Conservation (phyloP, 164 flowering plant species). For the Aristolochia contorta region DNA sequence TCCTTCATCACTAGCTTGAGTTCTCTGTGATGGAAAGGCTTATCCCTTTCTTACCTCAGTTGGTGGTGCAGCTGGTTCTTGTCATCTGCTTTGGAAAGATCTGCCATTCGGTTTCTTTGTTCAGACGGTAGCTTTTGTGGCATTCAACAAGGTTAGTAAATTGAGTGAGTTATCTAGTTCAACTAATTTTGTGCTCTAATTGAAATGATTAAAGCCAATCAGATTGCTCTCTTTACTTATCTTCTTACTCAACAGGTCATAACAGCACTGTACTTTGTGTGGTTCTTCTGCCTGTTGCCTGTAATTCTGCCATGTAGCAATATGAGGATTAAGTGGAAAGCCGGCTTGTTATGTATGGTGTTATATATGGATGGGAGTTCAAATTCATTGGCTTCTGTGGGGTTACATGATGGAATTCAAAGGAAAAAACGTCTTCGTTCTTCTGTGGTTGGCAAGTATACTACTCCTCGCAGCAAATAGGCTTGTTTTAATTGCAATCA, state of each 20-base stretch:
- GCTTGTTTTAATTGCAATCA: constrained; percentile 39
- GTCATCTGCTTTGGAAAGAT: constrained; percentile 56
- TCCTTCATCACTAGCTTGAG: constrained; percentile 58
- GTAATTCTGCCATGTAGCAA: constrained; percentile 77
- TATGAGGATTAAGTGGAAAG: constrained; percentile 70
- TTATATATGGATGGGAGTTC: constrained; percentile 86
- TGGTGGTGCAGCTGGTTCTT: constrained; percentile 71
- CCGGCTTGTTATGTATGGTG: constrained; percentile 45
- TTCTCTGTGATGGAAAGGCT: constrained; percentile 69
- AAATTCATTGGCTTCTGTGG: constrained; percentile 89
- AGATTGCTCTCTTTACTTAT: not conserved
- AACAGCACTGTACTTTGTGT: constrained; percentile 91
- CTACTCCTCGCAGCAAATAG: constrained; percentile 78
- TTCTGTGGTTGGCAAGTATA: constrained; percentile 74
- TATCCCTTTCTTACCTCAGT: constrained; percentile 79
- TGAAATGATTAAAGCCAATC: not conserved
- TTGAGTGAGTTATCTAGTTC: not conserved
- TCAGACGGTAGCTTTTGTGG: constrained; percentile 93
- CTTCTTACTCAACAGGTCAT: constrained; percentile 49
- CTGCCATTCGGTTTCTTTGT: constrained; percentile 74
- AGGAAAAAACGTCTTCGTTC: constrained; percentile 74
- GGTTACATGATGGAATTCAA: constrained; percentile 85
- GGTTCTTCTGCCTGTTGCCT: constrained; percentile 92
- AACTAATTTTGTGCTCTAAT: not conserved
- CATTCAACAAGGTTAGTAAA: constrained; percentile 77